A percentile compares a stretch with the other conserved stretches of the same genome.
These are phyloP conservation scores for Aspergillus hancockii DNA, from an alignment of 495 filamentous ascomycete species.

Conservation along the genomic window DNA sequence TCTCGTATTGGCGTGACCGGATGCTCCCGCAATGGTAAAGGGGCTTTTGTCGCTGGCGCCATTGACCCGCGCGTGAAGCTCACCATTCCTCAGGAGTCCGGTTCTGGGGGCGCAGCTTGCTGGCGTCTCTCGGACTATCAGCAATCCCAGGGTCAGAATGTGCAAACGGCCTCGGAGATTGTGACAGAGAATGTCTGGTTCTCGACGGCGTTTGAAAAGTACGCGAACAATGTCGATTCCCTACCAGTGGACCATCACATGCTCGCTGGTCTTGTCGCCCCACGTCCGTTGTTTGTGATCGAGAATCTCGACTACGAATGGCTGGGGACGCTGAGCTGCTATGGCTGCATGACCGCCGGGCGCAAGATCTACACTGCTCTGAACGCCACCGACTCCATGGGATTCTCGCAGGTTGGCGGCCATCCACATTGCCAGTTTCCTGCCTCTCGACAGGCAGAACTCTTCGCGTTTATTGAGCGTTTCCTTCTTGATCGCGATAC, in stretches of 20 bases:
- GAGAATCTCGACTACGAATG: slow-evolving; percentile 17
- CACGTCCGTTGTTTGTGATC: slow-evolving; percentile 5
- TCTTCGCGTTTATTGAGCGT: slow-evolving; percentile 7
- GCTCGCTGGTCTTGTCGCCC: slow-evolving; percentile 14
- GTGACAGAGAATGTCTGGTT: slow-evolving; percentile 17
- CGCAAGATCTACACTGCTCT: slow-evolving; percentile 7
- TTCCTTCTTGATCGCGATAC: slow-evolving; percentile 8
- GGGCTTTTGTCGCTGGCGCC: slow-evolving; percentile 13
- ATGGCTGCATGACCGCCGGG: slow-evolving; percentile 13
- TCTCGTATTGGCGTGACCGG: slow-evolving; percentile 10
- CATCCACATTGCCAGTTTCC: slow-evolving; percentile 14
- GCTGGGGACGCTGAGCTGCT: slow-evolving; percentile 12
- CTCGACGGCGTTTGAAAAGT: slow-evolving; percentile 7
- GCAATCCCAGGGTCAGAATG: background rate
- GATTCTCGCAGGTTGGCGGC: slow-evolving; percentile 7
- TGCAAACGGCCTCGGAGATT: slow-evolving; percentile 11
- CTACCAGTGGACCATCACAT: slow-evolving; percentile 16
- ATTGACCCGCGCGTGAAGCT: slow-evolving; percentile 10
- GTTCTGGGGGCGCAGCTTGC: slow-evolving; percentile 12
- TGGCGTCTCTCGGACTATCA: slow-evolving; percentile 14
- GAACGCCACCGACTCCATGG: slow-evolving; percentile 10
- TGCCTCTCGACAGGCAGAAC: background rate
- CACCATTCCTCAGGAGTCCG: slow-evolving; percentile 15
- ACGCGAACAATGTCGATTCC: background rate
- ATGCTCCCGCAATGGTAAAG: slow-evolving; percentile 16